These are phyloP conservation scores for Lipomyces japonicus DNA, from an alignment of 805 yeast species.

Conservation along the genomic window DNA sequence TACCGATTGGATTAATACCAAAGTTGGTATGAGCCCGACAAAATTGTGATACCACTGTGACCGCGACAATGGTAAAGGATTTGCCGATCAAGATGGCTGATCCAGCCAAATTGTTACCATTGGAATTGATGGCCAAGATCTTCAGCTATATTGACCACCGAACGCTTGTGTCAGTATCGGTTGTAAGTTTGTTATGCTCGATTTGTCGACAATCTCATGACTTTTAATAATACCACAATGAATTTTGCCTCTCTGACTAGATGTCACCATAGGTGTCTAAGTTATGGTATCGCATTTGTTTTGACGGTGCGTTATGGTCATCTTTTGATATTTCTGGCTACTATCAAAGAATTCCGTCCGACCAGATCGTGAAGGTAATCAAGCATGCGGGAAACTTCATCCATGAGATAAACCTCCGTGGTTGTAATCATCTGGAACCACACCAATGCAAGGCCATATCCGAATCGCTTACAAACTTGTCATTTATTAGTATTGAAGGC, in stretches of 20 bases:
- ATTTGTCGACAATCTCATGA: not conserved
- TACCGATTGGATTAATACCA: no score
- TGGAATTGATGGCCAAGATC: constrained; percentile 10
- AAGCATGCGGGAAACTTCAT: constrained; percentile 11
- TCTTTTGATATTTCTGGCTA: constrained; percentile 8
- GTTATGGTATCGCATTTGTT: constrained; percentile 14
- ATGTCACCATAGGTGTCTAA: constrained; percentile 5
- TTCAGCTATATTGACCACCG: constrained; percentile 2
- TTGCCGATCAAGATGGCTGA: no score
- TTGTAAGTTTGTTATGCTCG: constrained; percentile 3
- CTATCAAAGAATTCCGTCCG: constrained; percentile 8
- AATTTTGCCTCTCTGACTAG: no score
- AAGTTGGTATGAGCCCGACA: no score
- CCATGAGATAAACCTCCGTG: constrained; percentile 17
- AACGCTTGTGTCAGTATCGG: constrained; percentile 1
- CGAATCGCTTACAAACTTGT: constrained; percentile 5
- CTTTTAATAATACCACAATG: not conserved
- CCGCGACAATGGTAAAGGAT: no score
- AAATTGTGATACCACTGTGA: not conserved
- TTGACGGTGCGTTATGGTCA: constrained; percentile 25
- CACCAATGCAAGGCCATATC: constrained; percentile 10
- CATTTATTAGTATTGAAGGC: constrained; percentile 17
- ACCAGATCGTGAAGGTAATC: constrained; percentile 8
- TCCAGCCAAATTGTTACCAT: constrained; percentile 7
- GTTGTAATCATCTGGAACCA: constrained; percentile 10